Evolutionary conservation across 495 filamentous ascomycete genomes (phyloP).

Genomic region (Annulohypoxylon stygium): DNA sequence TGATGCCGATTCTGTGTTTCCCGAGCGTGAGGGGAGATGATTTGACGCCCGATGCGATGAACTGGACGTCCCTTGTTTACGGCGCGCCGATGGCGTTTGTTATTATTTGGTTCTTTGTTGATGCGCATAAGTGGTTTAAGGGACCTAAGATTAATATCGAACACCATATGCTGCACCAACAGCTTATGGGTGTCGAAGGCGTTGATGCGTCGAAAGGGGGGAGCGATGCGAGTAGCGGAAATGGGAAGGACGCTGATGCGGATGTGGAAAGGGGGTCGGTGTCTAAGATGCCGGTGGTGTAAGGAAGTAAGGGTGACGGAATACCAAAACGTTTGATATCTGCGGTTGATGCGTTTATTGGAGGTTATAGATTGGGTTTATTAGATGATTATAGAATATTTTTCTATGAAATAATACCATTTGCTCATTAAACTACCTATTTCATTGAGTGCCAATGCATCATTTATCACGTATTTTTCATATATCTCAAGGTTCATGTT

Average conservation of each 20-base stretch:
- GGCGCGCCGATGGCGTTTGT: slow-evolving; percentile 67
- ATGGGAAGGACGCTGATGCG: slow-evolving; percentile 36
- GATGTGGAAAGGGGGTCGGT: slow-evolving; percentile 47
- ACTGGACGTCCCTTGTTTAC: slow-evolving; percentile 83
- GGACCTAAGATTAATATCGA: slow-evolving; percentile 78
- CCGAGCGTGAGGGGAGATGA: slow-evolving; percentile 70
- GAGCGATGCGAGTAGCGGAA: background rate
- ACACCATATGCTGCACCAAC: slow-evolving; percentile 48
- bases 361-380: background rate
- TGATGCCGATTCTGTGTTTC: slow-evolving; percentile 82
- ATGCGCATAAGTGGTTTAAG: slow-evolving; percentile 78
- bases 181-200: slow-evolving; percentile 37
- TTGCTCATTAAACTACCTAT: background rate
- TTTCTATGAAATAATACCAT: background rate
- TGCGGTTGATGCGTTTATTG: background rate
- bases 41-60: slow-evolving; percentile 73
- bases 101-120: slow-evolving; percentile 76
- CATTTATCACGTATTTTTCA: background rate
- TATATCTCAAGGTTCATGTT: background rate
- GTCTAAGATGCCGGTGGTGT: slow-evolving; percentile 25
- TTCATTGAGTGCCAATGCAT: background rate
- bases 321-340: background rate
- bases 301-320: background rate
- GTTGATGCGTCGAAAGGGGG: slow-evolving; percentile 14
- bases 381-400: background rate